Evolutionary conservation across 23 red algal species (phyloP).

Genomic region (Agarophyton chilense): DNA sequence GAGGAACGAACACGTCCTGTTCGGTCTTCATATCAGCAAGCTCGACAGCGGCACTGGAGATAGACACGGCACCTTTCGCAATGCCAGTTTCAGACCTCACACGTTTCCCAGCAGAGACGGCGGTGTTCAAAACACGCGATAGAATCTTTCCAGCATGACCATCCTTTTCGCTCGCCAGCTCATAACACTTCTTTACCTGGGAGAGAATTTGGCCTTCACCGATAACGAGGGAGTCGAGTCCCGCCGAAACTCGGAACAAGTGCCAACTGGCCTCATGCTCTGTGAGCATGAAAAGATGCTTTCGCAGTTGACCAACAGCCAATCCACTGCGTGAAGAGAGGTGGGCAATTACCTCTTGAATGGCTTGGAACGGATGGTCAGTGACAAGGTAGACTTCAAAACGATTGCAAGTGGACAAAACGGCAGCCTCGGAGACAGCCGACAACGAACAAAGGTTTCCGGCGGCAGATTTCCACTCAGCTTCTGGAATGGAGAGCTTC

Average conservation of each 20-base stretch:
- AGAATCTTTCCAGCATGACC: constrained; percentile 94
- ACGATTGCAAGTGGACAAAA: constrained; percentile 97
- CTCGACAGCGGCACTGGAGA: constrained; percentile 95
- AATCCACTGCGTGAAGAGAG: constrained; percentile 74
- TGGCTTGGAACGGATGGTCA: constrained; percentile 74
- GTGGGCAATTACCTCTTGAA: constrained; percentile 76
- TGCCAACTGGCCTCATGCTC: constrained; percentile 93
- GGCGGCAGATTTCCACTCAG: constrained; percentile 79
- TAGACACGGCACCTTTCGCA: constrained; percentile 93
- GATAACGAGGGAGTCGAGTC: constrained; percentile 94
- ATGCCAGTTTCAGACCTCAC: constrained; percentile 96
- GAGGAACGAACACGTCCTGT: constrained; percentile 47
- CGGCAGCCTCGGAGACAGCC: constrained; percentile 85
- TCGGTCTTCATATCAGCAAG: constrained; percentile 71
- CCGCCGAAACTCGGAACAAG: constrained; percentile 85
- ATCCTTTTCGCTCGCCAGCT: constrained; percentile 82
- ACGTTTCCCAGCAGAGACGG: constrained; percentile 96
- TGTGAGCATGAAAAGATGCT: constrained; percentile 88
- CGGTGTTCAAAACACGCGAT: constrained; percentile 74
- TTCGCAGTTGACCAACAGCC: constrained; percentile 66
- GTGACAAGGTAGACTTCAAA: constrained; percentile 95
- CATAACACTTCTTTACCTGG: constrained; percentile 95
- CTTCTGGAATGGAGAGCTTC: constrained; percentile 84
- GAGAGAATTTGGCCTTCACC: constrained; percentile 98
- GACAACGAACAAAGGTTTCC: constrained; percentile 38